phyloP scores from a whole-genome alignment of 1,284 basidiomycete genomes.

The Schizopora paradoxa region DNA sequence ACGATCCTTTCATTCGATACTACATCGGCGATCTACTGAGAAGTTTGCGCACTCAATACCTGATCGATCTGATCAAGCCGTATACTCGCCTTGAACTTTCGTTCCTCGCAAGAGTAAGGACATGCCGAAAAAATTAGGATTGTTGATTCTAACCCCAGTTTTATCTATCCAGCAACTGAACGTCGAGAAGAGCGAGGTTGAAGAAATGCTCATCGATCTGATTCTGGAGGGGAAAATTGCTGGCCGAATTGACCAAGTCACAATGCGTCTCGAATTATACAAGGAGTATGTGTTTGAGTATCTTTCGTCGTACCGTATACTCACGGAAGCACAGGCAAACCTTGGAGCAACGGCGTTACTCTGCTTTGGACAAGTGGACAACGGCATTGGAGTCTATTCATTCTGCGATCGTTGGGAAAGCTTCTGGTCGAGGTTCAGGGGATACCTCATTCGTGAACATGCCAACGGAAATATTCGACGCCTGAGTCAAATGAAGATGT shows the following conservation, averaged over 20 bases:
- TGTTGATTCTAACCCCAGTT: constrained; percentile 8
- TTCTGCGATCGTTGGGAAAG: constrained; percentile 67
- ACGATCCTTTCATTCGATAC: constrained; percentile 85
- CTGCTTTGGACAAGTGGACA: constrained; percentile 78
- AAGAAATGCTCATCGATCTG: constrained; percentile 87
- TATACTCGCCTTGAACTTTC: constrained; percentile 90
- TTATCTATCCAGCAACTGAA: constrained; percentile 76
- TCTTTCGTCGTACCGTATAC: constrained; percentile 1
- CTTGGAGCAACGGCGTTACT: constrained; percentile 78
- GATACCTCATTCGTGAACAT: constrained; percentile 7
- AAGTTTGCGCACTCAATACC: constrained; percentile 90
- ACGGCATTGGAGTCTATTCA: constrained; percentile 71
- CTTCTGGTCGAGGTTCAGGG: constrained; percentile 37
- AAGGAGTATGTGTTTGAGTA: constrained; percentile 55
- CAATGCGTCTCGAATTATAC: constrained; percentile 87
- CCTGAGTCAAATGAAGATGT: no score
- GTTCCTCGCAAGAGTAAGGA: constrained; percentile 79
- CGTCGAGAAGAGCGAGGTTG: constrained; percentile 82
- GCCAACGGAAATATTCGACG: no score
- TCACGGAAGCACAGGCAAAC: constrained; percentile 54
- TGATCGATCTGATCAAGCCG: constrained; percentile 96
- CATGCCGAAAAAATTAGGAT: constrained; percentile 6
- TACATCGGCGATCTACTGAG: constrained; percentile 95
- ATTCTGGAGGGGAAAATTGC: constrained; percentile 95
- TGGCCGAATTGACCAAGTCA: constrained; percentile 93